Conservation (phyloP, 1,284 basidiomycete species). For the Salmacisia buchloeana region DNA sequence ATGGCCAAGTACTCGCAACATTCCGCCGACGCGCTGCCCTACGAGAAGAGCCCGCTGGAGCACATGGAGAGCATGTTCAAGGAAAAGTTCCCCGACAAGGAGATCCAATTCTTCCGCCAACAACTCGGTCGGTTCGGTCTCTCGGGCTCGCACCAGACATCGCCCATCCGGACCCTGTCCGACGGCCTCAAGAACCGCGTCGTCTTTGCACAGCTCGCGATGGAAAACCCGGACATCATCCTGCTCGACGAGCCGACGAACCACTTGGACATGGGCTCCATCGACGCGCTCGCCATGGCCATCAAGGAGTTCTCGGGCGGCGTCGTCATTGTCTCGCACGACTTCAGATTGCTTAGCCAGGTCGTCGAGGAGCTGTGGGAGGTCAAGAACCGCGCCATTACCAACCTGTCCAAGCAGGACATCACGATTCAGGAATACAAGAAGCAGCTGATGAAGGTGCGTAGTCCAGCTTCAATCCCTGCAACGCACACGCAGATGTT, state of each 20-base stretch:
- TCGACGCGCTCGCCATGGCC: constrained; percentile 85
- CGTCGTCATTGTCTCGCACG: constrained; percentile 59
- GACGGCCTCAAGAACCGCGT: constrained; percentile 92
- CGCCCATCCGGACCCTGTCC: constrained; percentile 82
- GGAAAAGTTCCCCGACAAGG: constrained; percentile 89
- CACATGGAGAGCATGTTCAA: constrained; percentile 75
- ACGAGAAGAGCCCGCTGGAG: constrained; percentile 85
- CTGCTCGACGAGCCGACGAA: constrained; percentile 66
- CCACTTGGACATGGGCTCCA: constrained; percentile 85
- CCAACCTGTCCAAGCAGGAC: constrained; percentile 78
- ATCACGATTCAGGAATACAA: constrained; percentile 49
- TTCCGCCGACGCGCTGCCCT: constrained; percentile 95
- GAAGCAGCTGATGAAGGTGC: constrained; percentile 38
- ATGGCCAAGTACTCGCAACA: constrained; percentile 81
- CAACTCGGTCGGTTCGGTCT: constrained; percentile 95
- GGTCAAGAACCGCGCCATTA: constrained; percentile 65
- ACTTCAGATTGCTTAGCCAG: constrained; percentile 45
- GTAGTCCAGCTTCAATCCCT: not conserved
- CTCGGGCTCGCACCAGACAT: constrained; percentile 85
- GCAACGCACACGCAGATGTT: not conserved
- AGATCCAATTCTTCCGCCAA: constrained; percentile 83
- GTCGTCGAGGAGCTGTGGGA: constrained; percentile 88
- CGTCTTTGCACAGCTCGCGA: constrained; percentile 74
- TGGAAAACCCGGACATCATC: constrained; percentile 54
- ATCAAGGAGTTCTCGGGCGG: constrained; percentile 97